Conservation (phyloP, 495 filamentous ascomycete species). For the Neurospora sp. region DNA sequence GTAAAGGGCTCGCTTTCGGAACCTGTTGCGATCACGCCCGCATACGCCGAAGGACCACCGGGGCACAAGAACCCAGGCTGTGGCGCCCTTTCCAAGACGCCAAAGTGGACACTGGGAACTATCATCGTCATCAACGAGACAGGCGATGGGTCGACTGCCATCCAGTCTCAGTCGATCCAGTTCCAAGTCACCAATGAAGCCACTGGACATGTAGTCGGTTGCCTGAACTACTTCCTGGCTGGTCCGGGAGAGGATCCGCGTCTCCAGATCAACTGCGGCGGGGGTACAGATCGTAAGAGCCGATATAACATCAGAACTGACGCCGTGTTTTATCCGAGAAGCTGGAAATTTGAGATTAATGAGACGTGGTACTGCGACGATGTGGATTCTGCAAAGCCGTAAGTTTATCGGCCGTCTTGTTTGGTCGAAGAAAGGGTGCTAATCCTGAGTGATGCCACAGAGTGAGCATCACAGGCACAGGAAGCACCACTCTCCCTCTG, state of each 20-base stretch:
- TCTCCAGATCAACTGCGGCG: constrained; percentile 5
- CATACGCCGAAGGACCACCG: constrained; percentile 9
- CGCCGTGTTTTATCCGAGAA: constrained; percentile 12
- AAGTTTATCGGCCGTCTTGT: background rate
- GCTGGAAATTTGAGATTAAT: constrained; percentile 10
- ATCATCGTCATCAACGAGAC: constrained; percentile 12
- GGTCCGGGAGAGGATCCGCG: background rate
- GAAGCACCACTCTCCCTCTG: constrained; percentile 2
- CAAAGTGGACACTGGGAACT: constrained; percentile 10
- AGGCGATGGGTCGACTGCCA: constrained; percentile 6
- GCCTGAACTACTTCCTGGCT: constrained; percentile 7
- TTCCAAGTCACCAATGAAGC: constrained; percentile 13
- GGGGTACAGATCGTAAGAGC: constrained; percentile 1
- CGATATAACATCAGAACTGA: constrained; percentile 11
- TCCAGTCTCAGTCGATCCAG: constrained; percentile 7
- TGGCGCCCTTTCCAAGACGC: constrained; percentile 2
- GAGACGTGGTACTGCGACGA: constrained; percentile 27
- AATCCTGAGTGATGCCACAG: background rate
- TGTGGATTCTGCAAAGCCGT: constrained; percentile 19
- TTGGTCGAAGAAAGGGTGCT: background rate
- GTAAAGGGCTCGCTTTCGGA: constrained; percentile 10
- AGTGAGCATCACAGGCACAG: constrained; percentile 10
- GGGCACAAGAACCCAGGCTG: constrained; percentile 11
- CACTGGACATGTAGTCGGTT: constrained; percentile 20
- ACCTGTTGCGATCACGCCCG: constrained; percentile 15